Conservation (phyloP, 2,329 filamentous ascomycete genomes). For the Aspergillus tamarii region DNA sequence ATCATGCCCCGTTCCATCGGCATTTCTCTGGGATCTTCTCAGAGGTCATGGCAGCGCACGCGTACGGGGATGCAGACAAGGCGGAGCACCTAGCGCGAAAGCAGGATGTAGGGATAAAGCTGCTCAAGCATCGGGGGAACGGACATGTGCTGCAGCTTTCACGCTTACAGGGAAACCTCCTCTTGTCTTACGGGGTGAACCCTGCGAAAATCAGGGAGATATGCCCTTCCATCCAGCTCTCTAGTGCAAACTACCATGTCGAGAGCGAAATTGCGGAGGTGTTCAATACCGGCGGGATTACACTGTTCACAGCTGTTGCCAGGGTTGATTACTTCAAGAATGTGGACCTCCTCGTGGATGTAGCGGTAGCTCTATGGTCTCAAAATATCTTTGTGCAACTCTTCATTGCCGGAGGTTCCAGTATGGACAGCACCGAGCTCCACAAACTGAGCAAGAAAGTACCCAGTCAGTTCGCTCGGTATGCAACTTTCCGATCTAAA, state of each 20-base stretch:
- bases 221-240: not conserved
- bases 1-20: not conserved
- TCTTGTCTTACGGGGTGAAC: not conserved
- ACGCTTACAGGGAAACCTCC: not conserved
- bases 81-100: not conserved
- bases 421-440: not conserved
- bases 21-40: not conserved
- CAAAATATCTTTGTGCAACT: not conserved
- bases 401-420: not conserved
- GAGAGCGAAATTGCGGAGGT: not conserved
- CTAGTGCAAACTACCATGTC: not conserved
- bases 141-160: not conserved
- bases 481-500: not conserved
- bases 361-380: not conserved
- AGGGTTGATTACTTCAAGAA: not conserved
- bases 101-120: not conserved
- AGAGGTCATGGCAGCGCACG: not conserved
- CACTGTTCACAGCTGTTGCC: not conserved
- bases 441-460: not conserved
- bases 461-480: not conserved
- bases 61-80: not conserved
- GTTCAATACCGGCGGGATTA: not conserved
- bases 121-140: not conserved
- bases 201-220: not conserved
- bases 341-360: not conserved